Evolutionary conservation across 192 early-diverging fungal genomes (phyloP).

Genomic region (Thamnidium elegans): DNA sequence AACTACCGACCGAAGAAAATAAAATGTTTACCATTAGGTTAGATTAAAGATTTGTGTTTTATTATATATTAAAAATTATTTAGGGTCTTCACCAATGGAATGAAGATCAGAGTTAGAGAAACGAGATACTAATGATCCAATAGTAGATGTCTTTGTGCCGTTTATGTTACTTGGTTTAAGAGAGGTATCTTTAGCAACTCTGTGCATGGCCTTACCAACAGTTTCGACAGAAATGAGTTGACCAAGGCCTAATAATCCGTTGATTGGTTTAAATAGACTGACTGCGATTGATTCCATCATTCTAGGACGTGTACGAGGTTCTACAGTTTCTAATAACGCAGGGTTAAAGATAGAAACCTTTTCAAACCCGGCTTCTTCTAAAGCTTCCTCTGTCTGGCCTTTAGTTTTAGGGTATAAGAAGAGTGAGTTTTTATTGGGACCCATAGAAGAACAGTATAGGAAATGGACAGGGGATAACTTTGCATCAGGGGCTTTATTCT

Average conservation of each 20-base stretch:
- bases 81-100: neutral
- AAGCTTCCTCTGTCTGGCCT: conserved; percentile 69
- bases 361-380: conserved; percentile 61
- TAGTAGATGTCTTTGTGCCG: neutral
- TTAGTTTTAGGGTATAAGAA: conserved; percentile 76
- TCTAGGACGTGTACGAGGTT: conserved; percentile 30
- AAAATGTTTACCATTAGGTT: too few relatives aligned
- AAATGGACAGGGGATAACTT: conserved; percentile 45
- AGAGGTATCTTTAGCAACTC: neutral
- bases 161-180: neutral
- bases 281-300: conserved; percentile 5
- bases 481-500: conserved; percentile 38
- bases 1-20: too few relatives aligned
- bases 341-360: conserved; percentile 66
- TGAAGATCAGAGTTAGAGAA: neutral
- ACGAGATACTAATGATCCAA: neutral
- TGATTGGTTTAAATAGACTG: neutral
- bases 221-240: conserved; percentile 8
- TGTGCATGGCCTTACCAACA: conserved; percentile 28
- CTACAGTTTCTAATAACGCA: conserved; percentile 44
- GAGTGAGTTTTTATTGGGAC: conserved; percentile 54
- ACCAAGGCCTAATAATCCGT: neutral
- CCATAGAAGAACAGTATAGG: conserved; percentile 47
- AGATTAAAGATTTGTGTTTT: too few relatives aligned
- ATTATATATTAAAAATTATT: too few relatives aligned